Conservation (phyloP, 306 rosid species). For the Argentina anserina region DNA sequence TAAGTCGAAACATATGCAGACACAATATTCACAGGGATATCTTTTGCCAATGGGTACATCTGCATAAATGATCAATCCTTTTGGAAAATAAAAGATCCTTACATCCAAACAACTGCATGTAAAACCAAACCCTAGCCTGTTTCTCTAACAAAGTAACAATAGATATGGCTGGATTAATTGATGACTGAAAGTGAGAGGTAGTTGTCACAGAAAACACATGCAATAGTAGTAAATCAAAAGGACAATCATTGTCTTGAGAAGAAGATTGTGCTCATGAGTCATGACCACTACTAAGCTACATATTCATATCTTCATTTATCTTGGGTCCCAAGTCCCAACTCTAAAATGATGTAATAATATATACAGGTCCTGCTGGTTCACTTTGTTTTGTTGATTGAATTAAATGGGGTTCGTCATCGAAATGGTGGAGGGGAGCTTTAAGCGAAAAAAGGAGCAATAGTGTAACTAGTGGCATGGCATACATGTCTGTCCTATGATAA, state of each 20-base stretch:
- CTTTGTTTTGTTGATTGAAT: constrained; percentile 16
- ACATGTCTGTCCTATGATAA: constrained; percentile 4
- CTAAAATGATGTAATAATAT: background rate
- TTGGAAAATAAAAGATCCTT: too few species aligned
- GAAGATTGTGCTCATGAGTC: background rate
- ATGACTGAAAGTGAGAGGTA: too few species aligned
- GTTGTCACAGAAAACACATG: background rate
- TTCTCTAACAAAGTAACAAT: background rate
- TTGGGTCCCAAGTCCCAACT: background rate
- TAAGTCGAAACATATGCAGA: background rate
- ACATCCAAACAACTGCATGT: too few species aligned
- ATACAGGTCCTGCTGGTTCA: background rate
- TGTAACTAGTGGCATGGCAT: background rate
- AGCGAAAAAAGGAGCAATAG: background rate
- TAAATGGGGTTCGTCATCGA: constrained; percentile 10
- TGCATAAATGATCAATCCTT: too few species aligned
- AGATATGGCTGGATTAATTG: background rate
- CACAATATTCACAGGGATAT: background rate
- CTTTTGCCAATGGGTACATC: background rate
- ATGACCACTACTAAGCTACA: background rate
- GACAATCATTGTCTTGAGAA: background rate
- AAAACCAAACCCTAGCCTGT: too few species aligned
- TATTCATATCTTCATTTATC: too few species aligned
- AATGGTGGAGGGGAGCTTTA: constrained; percentile 16
- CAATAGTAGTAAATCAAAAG: background rate